A percentile compares a stretch with the other conserved stretches of the same genome.
These are phyloP conservation scores for Blastobotrys niveus DNA, from an alignment of 1,139 yeast species.

Conservation along the genomic window DNA sequence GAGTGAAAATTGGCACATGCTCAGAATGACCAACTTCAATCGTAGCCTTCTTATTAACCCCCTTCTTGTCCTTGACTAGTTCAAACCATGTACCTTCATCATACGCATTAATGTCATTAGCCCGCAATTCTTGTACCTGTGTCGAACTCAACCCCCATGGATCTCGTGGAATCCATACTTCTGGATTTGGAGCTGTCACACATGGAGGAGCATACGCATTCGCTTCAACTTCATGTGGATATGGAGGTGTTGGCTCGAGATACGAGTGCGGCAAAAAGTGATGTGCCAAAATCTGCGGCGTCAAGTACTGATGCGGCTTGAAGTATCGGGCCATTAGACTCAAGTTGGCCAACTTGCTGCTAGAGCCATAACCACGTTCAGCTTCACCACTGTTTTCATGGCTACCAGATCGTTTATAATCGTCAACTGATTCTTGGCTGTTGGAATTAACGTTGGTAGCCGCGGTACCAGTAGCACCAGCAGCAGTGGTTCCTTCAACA, in stretches of 20 bases:
- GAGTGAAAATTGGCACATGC: slow-evolving; percentile 27
- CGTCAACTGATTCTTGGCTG: background rate
- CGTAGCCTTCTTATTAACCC: slow-evolving; percentile 20
- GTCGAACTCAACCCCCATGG: slow-evolving; percentile 68
- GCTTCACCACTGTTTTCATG: background rate
- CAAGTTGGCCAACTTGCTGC: slow-evolving; percentile 5
- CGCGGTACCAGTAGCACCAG: background rate
- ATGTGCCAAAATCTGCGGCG: slow-evolving; percentile 28
- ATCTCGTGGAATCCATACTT: slow-evolving; percentile 85
- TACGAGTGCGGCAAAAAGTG: slow-evolving; percentile 41
- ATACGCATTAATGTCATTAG: slow-evolving; percentile 44
- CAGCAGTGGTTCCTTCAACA: background rate
- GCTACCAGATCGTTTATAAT: background rate
- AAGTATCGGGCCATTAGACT: slow-evolving; percentile 28
- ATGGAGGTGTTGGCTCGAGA: slow-evolving; percentile 31
- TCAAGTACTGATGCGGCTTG: slow-evolving; percentile 57
- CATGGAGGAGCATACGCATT: slow-evolving; percentile 75
- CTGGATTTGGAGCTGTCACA: slow-evolving; percentile 57
- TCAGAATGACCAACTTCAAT: slow-evolving; percentile 21
- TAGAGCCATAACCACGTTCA: slow-evolving; percentile 8
- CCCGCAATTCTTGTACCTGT: slow-evolving; percentile 45
- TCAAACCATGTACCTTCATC: slow-evolving; percentile 57
- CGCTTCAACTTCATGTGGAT: slow-evolving; percentile 36
- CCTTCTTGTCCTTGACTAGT: slow-evolving; percentile 42
- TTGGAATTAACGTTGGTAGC: slow-evolving; percentile 3